Evolutionary conservation across 148 eudicot species (phyloP).

Genomic region (Selenicereus undatus): DNA sequence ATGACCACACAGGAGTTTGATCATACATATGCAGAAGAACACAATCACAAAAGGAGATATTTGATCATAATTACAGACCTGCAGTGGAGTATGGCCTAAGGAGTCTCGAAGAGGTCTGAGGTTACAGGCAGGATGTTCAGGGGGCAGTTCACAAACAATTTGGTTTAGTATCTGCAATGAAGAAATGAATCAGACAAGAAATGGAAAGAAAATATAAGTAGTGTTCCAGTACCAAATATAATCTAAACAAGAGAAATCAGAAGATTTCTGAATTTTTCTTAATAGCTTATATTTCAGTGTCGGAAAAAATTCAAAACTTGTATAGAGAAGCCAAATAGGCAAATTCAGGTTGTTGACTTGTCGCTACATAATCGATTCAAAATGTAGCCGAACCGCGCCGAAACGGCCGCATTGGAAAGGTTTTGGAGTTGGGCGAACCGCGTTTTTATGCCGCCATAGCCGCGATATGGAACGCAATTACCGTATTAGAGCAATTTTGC

Average conservation of each 20-base stretch:
- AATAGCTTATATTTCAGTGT: no score
- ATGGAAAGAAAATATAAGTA: not conserved
- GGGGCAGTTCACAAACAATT: constrained; percentile 69
- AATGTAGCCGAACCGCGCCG: no score
- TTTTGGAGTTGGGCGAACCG: no score
- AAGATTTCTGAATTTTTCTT: not conserved
- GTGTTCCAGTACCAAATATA: not conserved
- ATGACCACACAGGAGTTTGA: not conserved
- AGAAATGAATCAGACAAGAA: not conserved
- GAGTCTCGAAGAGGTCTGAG: constrained; percentile 66
- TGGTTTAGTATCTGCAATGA: constrained; percentile 36
- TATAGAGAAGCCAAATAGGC: not conserved
- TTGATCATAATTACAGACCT: constrained; percentile 35
- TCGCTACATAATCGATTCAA: no score
- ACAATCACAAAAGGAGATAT: not conserved
- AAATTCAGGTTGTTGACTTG: not conserved
- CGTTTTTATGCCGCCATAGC: no score
- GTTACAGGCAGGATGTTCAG: constrained; percentile 67
- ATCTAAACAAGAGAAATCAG: not conserved
- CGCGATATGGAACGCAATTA: no score
- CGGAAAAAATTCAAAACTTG: no score
- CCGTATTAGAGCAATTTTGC: no score
- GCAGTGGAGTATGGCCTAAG: constrained; percentile 74
- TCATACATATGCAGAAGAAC: not conserved
- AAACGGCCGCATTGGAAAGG: no score